Evolutionary conservation across 192 early-diverging fungal species (phyloP).

Genomic region (Spinellus fusiger): DNA sequence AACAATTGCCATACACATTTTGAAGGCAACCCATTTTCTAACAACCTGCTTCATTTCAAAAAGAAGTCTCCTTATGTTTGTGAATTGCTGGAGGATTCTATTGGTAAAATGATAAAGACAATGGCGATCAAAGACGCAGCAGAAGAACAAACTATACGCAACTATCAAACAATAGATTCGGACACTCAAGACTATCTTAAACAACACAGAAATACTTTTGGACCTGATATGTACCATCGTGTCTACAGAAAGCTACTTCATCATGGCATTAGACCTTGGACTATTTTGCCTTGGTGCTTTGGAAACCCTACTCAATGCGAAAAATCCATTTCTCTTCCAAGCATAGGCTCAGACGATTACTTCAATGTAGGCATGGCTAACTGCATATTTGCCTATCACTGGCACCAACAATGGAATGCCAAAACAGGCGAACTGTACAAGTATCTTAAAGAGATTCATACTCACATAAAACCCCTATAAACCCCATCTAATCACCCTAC

Average conservation of each 20-base stretch:
- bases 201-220: constrained; percentile 1
- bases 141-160: not conserved
- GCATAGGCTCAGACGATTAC: constrained; percentile 1
- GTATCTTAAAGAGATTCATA: not conserved
- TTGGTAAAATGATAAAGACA: constrained; percentile 5
- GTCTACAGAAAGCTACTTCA: constrained; percentile 22
- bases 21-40: constrained; percentile 25
- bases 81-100: constrained; percentile 20
- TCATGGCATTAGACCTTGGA: constrained; percentile 22
- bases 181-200: not conserved
- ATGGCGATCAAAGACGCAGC: too few species aligned
- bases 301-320: constrained; percentile 25
- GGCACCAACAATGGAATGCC: constrained; percentile 9
- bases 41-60: constrained; percentile 21
- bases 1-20: constrained; percentile 5
- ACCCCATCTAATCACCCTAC: not conserved
- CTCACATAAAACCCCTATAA: too few species aligned
- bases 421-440: constrained; percentile 2
- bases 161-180: not conserved
- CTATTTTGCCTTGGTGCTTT: constrained; percentile 34
- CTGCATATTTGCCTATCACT: constrained; percentile 26
- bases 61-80: constrained; percentile 25
- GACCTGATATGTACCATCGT: constrained; percentile 14
- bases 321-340: constrained; percentile 19
- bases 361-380: too few species aligned